phyloP scores from a whole-genome alignment of 2,329 filamentous ascomycete genomes.

The Calonectria honghensis region DNA sequence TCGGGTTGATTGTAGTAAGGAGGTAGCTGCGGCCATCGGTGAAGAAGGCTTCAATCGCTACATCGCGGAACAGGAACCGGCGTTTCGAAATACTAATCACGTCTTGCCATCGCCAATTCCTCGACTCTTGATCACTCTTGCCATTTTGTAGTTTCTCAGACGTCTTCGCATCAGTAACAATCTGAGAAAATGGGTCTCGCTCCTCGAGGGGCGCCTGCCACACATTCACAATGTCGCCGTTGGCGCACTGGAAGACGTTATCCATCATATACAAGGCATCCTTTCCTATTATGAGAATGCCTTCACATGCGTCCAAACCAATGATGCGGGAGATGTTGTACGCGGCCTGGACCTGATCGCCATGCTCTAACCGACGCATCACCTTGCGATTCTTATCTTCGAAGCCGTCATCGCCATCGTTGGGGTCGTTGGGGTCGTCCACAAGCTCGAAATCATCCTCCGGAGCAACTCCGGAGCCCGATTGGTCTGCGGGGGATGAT shows the following conservation, averaged over 20 bases:
- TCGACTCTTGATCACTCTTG: conserved; percentile 83
- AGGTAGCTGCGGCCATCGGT: conserved; percentile 97
- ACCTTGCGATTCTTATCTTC: conserved; percentile 99
- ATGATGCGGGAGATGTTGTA: conserved; percentile 97
- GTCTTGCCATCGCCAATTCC: conserved; percentile 95
- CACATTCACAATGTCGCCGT: conserved; percentile 97
- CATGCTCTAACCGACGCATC: conserved; percentile 92
- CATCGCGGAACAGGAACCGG: conserved; percentile 94
- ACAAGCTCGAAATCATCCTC: conserved; percentile 98
- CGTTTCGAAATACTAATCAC: conserved; percentile 97
- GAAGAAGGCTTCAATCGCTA: conserved; percentile 98
- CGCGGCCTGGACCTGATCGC: conserved; percentile 93
- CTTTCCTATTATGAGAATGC: conserved; percentile 93
- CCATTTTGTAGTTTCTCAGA: conserved; percentile 77
- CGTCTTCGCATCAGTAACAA: conserved; percentile 83
- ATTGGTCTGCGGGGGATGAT: conserved; percentile 45
- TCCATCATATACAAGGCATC: conserved; percentile 95
- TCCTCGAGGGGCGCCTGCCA: conserved; percentile 95
- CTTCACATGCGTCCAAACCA: conserved; percentile 94
- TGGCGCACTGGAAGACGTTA: conserved; percentile 94
- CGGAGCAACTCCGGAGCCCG: conserved; percentile 58
- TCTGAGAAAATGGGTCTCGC: conserved; percentile 94
- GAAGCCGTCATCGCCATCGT: conserved; percentile 84
- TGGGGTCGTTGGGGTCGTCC: conserved; percentile 90
- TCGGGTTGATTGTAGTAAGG: conserved; percentile 86